Conservation (phyloP, 768 basidiomycete species). For the Hebeloma cylindrosporum region DNA sequence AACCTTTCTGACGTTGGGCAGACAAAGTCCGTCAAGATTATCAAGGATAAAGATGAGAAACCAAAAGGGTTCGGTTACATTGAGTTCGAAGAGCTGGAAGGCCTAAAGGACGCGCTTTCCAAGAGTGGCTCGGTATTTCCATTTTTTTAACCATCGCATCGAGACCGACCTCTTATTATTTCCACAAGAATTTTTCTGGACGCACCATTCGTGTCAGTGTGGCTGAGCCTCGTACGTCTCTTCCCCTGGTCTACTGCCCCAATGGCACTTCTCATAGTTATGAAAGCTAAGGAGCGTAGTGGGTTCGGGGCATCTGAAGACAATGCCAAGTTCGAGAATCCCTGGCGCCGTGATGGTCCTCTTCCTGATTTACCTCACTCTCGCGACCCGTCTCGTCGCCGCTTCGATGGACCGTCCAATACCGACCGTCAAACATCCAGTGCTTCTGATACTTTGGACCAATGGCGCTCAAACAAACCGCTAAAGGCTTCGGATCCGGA, state of each 20-base stretch:
- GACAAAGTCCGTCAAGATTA: conserved; percentile 88
- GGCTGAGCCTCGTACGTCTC: conserved; percentile 87
- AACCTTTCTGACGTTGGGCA: conserved; percentile 27
- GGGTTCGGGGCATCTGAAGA: conserved; percentile 61
- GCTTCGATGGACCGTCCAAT: conserved; percentile 59
- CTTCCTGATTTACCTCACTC: conserved; percentile 67
- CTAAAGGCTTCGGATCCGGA: conserved; percentile 48
- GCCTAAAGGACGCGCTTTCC: conserved; percentile 78
- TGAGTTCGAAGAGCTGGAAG: conserved; percentile 87
- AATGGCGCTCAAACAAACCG: conserved; percentile 71
- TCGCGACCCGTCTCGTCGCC: conserved; percentile 64
- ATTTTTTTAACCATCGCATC: background rate
- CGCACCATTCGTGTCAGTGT: conserved; percentile 88
- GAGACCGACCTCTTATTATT: conserved; percentile 1
- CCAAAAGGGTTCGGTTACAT: conserved; percentile 98
- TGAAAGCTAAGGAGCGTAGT: conserved; percentile 71
- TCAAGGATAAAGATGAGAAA: conserved; percentile 89
- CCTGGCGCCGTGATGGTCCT: conserved; percentile 88
- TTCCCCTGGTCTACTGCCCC: conserved; percentile 1
- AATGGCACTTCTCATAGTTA: conserved; percentile 13
- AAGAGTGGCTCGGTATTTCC: conserved; percentile 67
- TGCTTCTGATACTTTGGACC: conserved; percentile 58
- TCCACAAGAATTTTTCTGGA: conserved; percentile 63
- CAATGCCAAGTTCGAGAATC: conserved; percentile 77
- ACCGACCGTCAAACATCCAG: conserved; percentile 42